Evolutionary conservation across 305 asterid species (phyloP).

Genomic region (Withania somnifera): DNA sequence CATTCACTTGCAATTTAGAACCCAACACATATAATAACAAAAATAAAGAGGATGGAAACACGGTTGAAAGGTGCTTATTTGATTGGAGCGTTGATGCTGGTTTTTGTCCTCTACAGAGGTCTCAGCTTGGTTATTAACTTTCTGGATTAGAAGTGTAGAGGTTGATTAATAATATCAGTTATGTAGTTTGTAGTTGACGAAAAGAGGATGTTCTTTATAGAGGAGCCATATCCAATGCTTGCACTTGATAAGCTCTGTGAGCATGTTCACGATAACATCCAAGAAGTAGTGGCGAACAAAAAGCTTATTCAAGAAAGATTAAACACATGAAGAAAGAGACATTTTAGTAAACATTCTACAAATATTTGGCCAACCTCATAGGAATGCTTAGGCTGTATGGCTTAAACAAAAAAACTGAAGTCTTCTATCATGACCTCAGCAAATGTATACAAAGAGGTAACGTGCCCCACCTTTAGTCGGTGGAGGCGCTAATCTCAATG

Average conservation of each 20-base stretch:
- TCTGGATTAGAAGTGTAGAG: neutral
- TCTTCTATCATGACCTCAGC: neutral
- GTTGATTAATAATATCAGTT: neutral
- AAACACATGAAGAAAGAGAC: conserved; percentile 25
- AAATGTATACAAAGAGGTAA: neutral
- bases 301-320: conserved; percentile 41
- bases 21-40: neutral
- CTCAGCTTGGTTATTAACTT: neutral
- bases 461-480: too few species aligned
- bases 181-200: neutral
- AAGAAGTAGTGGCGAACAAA: conserved; percentile 51
- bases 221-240: conserved; percentile 96
- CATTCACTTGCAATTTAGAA: too few species aligned
- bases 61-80: neutral
- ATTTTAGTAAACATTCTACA: conserved; percentile 19
- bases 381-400: neutral
- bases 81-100: neutral
- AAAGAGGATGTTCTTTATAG: conserved; percentile 33
- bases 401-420: neutral
- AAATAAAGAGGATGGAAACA: neutral
- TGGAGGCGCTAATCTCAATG: too few species aligned
- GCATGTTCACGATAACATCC: conserved; percentile 35
- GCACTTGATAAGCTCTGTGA: conserved; percentile 83
- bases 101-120: neutral
- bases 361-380: conserved; percentile 68